Evolutionary conservation across 1,284 basidiomycete species (phyloP), one percentile per base, ranked within the genome.

Genomic region (Calocybe gambosa): DNA sequence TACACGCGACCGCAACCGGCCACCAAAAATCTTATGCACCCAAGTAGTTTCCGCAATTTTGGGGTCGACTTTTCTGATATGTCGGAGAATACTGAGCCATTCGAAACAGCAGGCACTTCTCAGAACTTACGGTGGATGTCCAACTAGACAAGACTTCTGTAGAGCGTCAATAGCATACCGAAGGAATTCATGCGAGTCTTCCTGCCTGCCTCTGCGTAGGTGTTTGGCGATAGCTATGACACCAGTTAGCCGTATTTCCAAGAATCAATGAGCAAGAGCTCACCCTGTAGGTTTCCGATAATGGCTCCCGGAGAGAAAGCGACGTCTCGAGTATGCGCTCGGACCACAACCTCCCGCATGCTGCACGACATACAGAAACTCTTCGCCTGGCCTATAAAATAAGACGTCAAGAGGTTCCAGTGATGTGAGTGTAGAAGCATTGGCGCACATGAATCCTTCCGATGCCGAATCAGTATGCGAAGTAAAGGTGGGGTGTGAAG

Each of bases 161-260:
- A 97, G 66, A 20, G 87, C 87, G 59, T 99, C 96, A 29, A 98
- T 83, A 19, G 89, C 83, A 65, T 97, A 96, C 23, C 96, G 85
- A 43, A 99, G 79, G 61, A 99, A 99, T 66, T 99, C 96, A 65
- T 99, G 96, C 2, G 95, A 86, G 64, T 99, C 96, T 64, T 99
- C 96, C 66, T 99, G 96, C 52, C 93, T 73, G n/a, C 91, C 92
- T 62, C 73, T 78, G 42, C 85, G 81, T 75, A 99, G 83, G 54
- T 92, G 86, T 63, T 93, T 93, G 12, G 93, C 93, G 55, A 99
- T 94, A 9, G 75, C 92, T 95, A 28, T 13, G 6, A 57, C 2
- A 12, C 21, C 23, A 5, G 16, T 35, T 34, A n/a, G 19, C 38
- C 34, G 40, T 34, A 18, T 21, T 7, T 43, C 16, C n/a, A 19